Base-by-base conservation (phyloP, 2,329 filamentous ascomycete species). In the Diplocarpon rosae region DNA sequence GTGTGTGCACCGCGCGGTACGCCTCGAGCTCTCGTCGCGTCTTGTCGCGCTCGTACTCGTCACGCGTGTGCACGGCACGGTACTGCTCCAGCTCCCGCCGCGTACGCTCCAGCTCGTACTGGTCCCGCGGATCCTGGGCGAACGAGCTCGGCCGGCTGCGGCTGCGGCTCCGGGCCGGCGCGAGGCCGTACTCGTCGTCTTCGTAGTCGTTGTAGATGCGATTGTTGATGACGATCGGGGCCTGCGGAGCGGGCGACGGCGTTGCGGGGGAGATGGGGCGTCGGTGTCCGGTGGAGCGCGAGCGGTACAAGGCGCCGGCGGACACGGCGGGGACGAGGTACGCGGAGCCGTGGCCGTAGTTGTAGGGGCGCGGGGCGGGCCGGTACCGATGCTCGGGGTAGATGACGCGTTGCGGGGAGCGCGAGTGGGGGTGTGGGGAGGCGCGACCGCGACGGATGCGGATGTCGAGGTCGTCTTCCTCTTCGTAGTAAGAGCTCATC, bases 201-300 rank as follows among this genome's bases (percentile, higher is more conserved):
- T 50, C 45, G 16, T 53, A 50, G 35, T 75, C 72, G 1, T 69
- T 65, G 53, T 72, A 70, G 46, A 74, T 70, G 45, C 66, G 66
- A 58, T 76, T 78, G 56, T 76, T 75, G 58, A 78, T 77, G 42
- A 78, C 70, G 38, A 78, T 66, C 1, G 73, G 42, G 5, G 46
- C 72, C 5, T 65, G 14, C 57, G 60, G 37, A 3, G 43, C 12
- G 56, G 61, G 42, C 28, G 44, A 42, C 16, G 49, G 43, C 1
- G 62, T 39, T 13, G 48, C 47, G 9, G 55, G 52, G 17, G 48
- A 48, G 4, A 38, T 45, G 13, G 48, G 38, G 10, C 48, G 46
- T 15, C 49, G 45, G 39, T 47, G 45, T 3, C 52, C 48, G 1
- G 46, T 48, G 2, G 54, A 52, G 14, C 39, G 37, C 3, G 54